These are phyloP conservation scores for Penicillium sp. DNA, from an alignment of 2,329 filamentous ascomycete species.

Conservation along the genomic window DNA sequence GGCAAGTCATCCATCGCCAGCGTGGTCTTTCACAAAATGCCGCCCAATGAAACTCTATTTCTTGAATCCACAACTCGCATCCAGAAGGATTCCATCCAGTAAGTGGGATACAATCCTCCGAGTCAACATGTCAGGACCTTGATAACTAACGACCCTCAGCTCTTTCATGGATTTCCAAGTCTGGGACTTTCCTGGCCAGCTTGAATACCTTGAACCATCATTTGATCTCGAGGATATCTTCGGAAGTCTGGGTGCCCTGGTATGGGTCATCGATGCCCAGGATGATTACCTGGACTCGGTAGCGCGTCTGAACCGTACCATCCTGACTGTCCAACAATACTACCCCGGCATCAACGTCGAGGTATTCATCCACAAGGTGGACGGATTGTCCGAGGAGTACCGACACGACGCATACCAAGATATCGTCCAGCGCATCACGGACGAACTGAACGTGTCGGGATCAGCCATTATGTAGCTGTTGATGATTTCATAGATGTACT, in stretches of 20 bases:
- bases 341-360: slow-evolving; percentile 96
- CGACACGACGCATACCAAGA: slow-evolving; percentile 95
- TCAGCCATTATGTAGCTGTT: no score
- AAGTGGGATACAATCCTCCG: slow-evolving; percentile 41
- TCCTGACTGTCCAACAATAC: slow-evolving; percentile 81
- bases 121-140: background rate
- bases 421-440: slow-evolving; percentile 93
- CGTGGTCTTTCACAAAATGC: slow-evolving; percentile 98
- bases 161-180: slow-evolving; percentile 99
- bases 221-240: slow-evolving; percentile 95
- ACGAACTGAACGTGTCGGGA: slow-evolving; percentile 93
- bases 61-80: slow-evolving; percentile 93
- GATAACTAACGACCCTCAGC: slow-evolving; percentile 48
- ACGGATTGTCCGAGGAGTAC: slow-evolving; percentile 96
- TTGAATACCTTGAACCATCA: slow-evolving; percentile 85
- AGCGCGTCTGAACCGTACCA: slow-evolving; percentile 80
- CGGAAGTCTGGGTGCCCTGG: slow-evolving; percentile 87
- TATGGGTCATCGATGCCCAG: slow-evolving; percentile 98
- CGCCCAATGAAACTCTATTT: slow-evolving; percentile 92
- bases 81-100: slow-evolving; percentile 95
- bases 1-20: slow-evolving; percentile 98
- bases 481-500: no score
- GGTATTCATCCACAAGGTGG: slow-evolving; percentile 98
- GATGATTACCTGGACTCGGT: slow-evolving; percentile 97
- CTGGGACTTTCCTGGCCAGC: slow-evolving; percentile 94